phyloP scores from a whole-genome alignment of 2,329 filamentous ascomycete genomes.

The Cercospora nicotianae region DNA sequence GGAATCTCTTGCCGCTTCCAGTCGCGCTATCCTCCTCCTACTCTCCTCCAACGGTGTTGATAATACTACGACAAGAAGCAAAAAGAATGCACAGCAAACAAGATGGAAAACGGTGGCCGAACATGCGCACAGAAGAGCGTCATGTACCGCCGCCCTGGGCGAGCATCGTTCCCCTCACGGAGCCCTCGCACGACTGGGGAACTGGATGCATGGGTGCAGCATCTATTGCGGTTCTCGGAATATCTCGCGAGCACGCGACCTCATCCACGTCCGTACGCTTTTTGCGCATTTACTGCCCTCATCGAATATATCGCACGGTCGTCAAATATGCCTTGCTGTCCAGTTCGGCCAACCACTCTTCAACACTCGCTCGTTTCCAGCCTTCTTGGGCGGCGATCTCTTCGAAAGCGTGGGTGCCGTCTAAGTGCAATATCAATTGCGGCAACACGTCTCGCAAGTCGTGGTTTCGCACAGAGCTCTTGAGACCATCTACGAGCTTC shows the following conservation, averaged over 20 bases:
- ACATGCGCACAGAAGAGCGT: constrained; percentile 1
- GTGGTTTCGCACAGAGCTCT: constrained; percentile 42
- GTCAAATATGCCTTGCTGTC: constrained; percentile 65
- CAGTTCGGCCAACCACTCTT: constrained; percentile 58
- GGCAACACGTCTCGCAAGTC: constrained; percentile 69
- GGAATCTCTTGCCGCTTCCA: constrained; percentile 11
- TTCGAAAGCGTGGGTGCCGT: constrained; percentile 81
- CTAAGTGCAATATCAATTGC: constrained; percentile 78
- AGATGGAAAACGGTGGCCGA: not conserved
- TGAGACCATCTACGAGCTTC: constrained; percentile 19
- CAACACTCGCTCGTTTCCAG: constrained; percentile 72
- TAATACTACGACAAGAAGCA: not conserved
- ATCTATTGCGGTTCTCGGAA: constrained; percentile 8
- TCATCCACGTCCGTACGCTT: not conserved
- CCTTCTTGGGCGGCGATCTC: constrained; percentile 82
- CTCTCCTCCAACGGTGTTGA: not conserved
- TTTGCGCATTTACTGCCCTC: not conserved
- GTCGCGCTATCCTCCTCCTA: constrained; percentile 4
- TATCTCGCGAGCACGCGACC: not conserved
- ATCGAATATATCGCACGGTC: constrained; percentile 36
- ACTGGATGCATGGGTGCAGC: constrained; percentile 9
- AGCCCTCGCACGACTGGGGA: constrained; percentile 4
- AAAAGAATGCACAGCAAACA: not conserved
- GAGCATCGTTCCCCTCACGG: constrained; percentile 15
- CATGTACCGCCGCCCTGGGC: not conserved